Base-by-base conservation (phyloP, 2,329 filamentous ascomycete genomes). In the Daldinia sp. region DNA sequence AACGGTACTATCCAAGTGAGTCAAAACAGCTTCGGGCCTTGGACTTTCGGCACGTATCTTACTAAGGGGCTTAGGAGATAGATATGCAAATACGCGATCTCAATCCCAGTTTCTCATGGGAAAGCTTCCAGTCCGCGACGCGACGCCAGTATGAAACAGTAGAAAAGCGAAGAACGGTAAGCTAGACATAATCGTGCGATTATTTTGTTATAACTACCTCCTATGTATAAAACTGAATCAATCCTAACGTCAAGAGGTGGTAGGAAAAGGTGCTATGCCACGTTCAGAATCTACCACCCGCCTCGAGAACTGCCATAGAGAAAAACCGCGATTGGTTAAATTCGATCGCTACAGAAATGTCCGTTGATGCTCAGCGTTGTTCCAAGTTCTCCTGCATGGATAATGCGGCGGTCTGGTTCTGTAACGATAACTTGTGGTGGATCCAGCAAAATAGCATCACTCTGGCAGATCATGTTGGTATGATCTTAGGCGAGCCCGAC, bases 1-100 rank as follows among this genome's bases (percentile, higher is more conserved):
- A 51, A 43, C n/a, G 63, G 63, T 11, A 66, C 60, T 6, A 50
- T 66, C 13, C 55, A 66, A 30, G 63, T 66, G 21, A 51, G 60
- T 35, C 17, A 17, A 39, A 17, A 41, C 17, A 5, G 29, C 17
- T 5, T 21, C 4, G n/a, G 5, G n/a, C n/a, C n/a, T n/a, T n/a
- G n/a, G n/a, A n/a, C 6, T 35, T 23, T 13, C 17, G 30, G 10
- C 13, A 15, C 30, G 19, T 19, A 1, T 25, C 48, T 51, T 27
- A 54, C 25, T 13, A 8, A n/a, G 2, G n/a, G 15, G 23, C 3
- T 3, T 15, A 66, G 63, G 59, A 66, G 27, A 66, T 66, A 10
- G 55, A 66, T 17, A 32, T 27, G 9, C 51, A 63, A 41, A 60
- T 66, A 13, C 59, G 29, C 11, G 27, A 21, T 30, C 39, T 57